Evolutionary conservation across 306 rosid species (phyloP), one percentile per base, ranked within the genome.

Genomic region (Cicer bijugum): DNA sequence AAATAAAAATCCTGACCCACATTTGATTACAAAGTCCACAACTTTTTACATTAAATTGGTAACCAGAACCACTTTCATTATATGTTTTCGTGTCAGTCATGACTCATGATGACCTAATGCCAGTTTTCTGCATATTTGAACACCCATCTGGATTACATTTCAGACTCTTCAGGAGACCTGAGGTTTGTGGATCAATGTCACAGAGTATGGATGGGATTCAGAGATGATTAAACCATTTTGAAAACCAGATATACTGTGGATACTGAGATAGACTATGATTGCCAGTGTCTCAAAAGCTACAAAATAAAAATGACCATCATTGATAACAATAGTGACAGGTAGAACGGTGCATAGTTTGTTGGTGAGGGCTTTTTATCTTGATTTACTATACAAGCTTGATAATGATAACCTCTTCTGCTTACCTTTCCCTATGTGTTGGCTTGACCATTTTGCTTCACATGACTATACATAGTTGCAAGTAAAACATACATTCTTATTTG

Each of bases 1-100:
- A 52, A 61, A 78, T 43, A 53, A 60, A n/a, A 52, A 6, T 33
- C 50, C 15, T 64, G 53, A 64, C 61, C 68, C 28, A 65, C 56
- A 53, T 45, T 72, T 64, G 38, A 69, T 15, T 23, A 63, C 17
- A 19, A 44, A 42, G 47, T 44, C 52, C 60, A 62, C 39, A 40
- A 43, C 12, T 50, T 17, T 33, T 16, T 57, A 58, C 58, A 39
- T 71, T 46, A 78, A 16, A 17, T 7, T 6, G 61, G 8, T 78
- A 71, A 50, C 72, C 15, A 47, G 68, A 46, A 11, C 53, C 37
- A 10, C 43, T 62, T 61, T 53, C 14, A 11, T 7, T 58, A 46
- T 75, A 47, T 59, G 4, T 44, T 12, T 48, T 11, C 35, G 51
- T 52, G 50, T 16, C 33, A 62, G 10, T 17, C 44, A 60, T 23